phyloP scores from a whole-genome alignment of 2,329 filamentous ascomycete species.

The Diaporthe sp. region DNA sequence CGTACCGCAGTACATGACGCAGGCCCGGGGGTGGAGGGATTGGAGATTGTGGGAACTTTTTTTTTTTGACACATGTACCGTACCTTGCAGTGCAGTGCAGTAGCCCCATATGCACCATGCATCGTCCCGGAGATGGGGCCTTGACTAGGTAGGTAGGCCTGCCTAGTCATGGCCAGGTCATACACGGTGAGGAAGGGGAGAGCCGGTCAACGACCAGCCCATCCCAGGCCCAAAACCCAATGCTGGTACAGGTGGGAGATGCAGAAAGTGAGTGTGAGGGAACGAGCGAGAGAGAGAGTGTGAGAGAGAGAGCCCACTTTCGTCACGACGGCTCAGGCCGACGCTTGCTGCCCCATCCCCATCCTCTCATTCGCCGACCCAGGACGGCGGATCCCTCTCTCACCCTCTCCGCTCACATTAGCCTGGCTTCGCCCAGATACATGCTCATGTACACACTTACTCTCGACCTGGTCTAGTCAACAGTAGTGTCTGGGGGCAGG shows the following conservation, averaged over 20 bases:
- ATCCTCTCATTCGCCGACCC: slow-evolving; percentile 31
- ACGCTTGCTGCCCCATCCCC: slow-evolving; percentile 10
- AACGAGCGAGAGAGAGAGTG: too few relatives aligned
- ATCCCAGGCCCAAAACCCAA: background rate
- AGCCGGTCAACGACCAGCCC: background rate
- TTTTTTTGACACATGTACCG: slow-evolving; percentile 27
- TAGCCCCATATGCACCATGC: slow-evolving; percentile 24
- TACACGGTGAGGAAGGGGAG: background rate
- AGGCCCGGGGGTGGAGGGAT: background rate
- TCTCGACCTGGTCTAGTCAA: background rate
- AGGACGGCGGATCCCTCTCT: slow-evolving; percentile 34
- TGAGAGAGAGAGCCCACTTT: background rate
- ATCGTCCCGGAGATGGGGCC: slow-evolving; percentile 23
- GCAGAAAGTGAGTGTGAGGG: background rate
- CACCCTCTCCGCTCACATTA: slow-evolving; percentile 1
- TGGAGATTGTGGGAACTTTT: background rate
- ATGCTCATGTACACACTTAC: background rate
- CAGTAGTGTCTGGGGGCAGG: slow-evolving; percentile 15
- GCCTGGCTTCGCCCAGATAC: background rate
- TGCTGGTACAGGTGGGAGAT: background rate
- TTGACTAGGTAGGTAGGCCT: slow-evolving; percentile 11
- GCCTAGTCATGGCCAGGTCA: background rate
- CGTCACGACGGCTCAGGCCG: slow-evolving; percentile 28
- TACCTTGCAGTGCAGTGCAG: slow-evolving; percentile 26
- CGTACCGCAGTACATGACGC: background rate